A percentile compares a stretch with the other conserved stretches of the same genome.
Conservation (phyloP, 169 alveolate species). For the Eimeria necatrix region DNA sequence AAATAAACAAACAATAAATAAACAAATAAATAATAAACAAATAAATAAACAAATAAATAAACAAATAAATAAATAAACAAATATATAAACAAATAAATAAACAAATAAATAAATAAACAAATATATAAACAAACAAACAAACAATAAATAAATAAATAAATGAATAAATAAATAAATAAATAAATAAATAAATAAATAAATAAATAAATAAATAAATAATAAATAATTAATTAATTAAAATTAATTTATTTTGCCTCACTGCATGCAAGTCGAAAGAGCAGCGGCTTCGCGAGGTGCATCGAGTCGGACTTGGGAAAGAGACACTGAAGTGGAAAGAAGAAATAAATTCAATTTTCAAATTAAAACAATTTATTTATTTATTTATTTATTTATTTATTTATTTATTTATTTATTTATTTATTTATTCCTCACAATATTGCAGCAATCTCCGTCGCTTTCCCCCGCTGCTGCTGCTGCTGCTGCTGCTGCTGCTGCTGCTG, state of each 20-base stretch:
- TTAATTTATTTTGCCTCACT: background rate
- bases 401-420: background rate
- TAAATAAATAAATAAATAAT: background rate
- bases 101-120: no score
- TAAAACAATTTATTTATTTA: background rate
- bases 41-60: background rate
- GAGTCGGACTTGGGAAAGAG: constrained; percentile 65
- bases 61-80: background rate
- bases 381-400: background rate
- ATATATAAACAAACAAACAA: no score
- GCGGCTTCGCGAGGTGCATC: constrained; percentile 74
- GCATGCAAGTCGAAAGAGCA: constrained; percentile 52
- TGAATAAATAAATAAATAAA: no score
- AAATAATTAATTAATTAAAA: background rate
- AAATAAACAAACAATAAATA: background rate
- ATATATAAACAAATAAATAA: no score
- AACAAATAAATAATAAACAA: background rate
- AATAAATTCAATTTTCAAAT: background rate
- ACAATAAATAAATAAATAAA: no score
- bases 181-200: background rate
- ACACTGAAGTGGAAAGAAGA: background rate
- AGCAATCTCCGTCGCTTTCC: background rate
- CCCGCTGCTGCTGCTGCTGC: background rate
- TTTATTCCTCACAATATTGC: background rate
- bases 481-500: background rate